phyloP scores from a whole-genome alignment of 78 protist species.

The Speleostelium caveatum region DNA sequence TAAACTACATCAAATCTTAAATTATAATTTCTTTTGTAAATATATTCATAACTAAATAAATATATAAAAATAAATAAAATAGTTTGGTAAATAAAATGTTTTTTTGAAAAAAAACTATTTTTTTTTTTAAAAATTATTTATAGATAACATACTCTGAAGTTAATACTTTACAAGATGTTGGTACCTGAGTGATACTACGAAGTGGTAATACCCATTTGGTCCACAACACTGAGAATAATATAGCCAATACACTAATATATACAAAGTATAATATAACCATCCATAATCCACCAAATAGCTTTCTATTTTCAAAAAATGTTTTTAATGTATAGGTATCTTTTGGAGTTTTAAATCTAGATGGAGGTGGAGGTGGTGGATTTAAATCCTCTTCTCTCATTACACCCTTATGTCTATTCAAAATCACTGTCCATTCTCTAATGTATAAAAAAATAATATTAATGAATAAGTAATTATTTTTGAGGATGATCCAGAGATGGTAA shows the following conservation, averaged over 20 bases:
- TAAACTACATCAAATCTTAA: conserved; percentile 23
- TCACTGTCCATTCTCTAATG: conserved; percentile 3
- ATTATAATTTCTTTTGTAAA: conserved; percentile 44
- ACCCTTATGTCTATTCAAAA: conserved; percentile 31
- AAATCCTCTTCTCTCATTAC: conserved; percentile 27
- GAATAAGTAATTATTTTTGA: neutral
- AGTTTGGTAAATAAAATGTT: neutral
- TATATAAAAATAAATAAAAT: neutral
- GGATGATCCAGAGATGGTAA: neutral
- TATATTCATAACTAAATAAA: conserved; percentile 15
- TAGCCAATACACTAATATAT: neutral
- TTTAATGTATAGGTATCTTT: conserved; percentile 14
- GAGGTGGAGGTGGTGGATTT: conserved; percentile 27
- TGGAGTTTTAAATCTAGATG: no score
- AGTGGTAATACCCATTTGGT: conserved; percentile 32
- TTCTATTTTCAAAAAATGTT: conserved; percentile 4
- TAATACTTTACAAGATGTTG: conserved; percentile 1
- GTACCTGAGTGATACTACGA: conserved; percentile 10
- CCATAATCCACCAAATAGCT: conserved; percentile 29
- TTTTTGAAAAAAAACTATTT: no score
- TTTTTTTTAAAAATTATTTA: neutral
- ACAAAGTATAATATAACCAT: conserved; percentile 11
- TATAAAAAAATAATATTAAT: neutral
- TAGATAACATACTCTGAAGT: conserved; percentile 13
- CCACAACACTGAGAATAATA: conserved; percentile 31